Base-by-base conservation (phyloP, 345 rosid genomes). In the Gossypium ekmanianum region DNA sequence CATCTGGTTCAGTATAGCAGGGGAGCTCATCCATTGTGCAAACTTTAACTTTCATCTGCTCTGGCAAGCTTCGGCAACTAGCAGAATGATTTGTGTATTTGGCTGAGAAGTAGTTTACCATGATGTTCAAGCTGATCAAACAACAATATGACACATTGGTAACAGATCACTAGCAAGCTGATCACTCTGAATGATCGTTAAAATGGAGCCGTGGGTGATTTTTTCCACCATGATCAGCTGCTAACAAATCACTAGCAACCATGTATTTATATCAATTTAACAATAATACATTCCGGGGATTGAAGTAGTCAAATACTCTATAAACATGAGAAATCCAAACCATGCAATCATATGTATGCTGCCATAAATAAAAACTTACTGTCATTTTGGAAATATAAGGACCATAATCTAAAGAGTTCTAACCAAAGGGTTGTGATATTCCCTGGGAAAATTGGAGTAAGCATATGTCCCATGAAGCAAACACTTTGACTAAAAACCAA, bases 61-160 rank as follows among this genome's bases (percentile, higher is more conserved):
- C 43, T 13, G 94, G 99, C 77, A 93, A 80, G 74, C 34, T 86
- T 0, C 91, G 91, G 81, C 92, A 89, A 78, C 81, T 83, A 80
- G 88, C 87, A 7, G 87, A 86, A 57, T 79, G 88, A 12, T 67
- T 83, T 1, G 72, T 79, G 84, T 93, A 88, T 76, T 88, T 93
- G 22, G 99, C 80, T 16, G 22, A 20, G 22, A 95, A 91, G 76
- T 87, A 93, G 83, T 95, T 91, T 29, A 90, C 41, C 41, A 7
- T 34, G 41, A 34, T 4, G 41, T 34, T 34, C 41, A 34, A 34
- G 7, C 41, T 34, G 41, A 34, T 34, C 41, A 34, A 34, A 34
- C 41, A 34, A 34, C 41, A 34, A 1, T 34, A 34, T 5, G 1
- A 34, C 41, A 34, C 7, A 34, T 34, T 34, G 41, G 7, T 34